Base-by-base conservation (phyloP, 352 stramenopile species). In the Phytopythium ostracodes region DNA sequence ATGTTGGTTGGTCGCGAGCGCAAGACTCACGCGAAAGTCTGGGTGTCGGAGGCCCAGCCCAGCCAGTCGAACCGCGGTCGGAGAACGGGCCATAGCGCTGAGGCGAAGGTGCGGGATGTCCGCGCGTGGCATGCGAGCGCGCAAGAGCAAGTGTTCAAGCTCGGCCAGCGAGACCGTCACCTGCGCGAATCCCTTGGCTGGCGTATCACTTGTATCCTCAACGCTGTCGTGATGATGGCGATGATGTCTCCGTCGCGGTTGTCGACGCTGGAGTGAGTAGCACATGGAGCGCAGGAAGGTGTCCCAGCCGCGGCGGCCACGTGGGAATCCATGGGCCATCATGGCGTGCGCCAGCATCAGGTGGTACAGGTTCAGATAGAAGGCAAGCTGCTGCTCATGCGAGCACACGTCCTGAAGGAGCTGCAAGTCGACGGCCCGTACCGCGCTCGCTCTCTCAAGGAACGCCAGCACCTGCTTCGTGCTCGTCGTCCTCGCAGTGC, bases 321-420 rank as follows among this genome's bases (percentile, higher is more conserved):
- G 75, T 5, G 80, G 79, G 49, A 84, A 88, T 2, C 81, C 81
- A 59, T 88, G 72, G 4, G 77, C 69, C 51, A 91, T 87, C 76
- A 91, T 89, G 14, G 82, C 84, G 56, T 95, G 86, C 7, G 82
- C 81, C 3, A 91, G 62, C n/a, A 95, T 64, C 1, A 73, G 71
- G 52, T 93, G 82, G 49, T 91, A 92, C 56, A 95, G 46, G 59
- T 95, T 95, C 52, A 95, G 66, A 49, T 88, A 93, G 49, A 95
- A 92, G 10, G 76, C 63, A 1, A 93, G 49, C 22, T 87, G 77
- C 20, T 88, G 71, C 65, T 95, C 86, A 27, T 93, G 81, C 6
- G 70, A 77, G 3, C 62, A 67, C 14, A 53, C 70, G 20, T 68
- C 62, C 14, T 88, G 64, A 2, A 92, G 43, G 0, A 60, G 35